Percentiles rank a stretch among this genome's conserved stretches.
phyloP scores from a whole-genome alignment of 306 rosid species.

The Cicer chorassanicum region DNA sequence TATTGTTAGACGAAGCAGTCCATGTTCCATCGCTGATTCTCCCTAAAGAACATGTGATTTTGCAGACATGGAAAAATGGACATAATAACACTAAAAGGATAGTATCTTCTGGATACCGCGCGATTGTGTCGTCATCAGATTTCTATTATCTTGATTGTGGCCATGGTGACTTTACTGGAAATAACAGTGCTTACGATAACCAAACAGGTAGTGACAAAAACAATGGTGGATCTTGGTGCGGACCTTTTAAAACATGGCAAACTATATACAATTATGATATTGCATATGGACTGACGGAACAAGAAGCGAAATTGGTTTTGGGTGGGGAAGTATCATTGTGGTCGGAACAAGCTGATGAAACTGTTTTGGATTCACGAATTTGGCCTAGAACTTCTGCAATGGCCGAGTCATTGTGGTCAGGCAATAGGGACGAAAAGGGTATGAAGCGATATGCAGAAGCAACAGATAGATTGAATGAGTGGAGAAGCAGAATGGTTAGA shows the following conservation, averaged over 20 bases:
- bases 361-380: slow-evolving; percentile 71
- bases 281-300: slow-evolving; percentile 63
- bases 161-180: slow-evolving; percentile 77
- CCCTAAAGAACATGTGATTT: slow-evolving; percentile 67
- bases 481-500: slow-evolving; percentile 77
- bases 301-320: slow-evolving; percentile 75
- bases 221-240: slow-evolving; percentile 90
- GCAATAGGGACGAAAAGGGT: slow-evolving; percentile 69
- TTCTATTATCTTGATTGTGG: slow-evolving; percentile 92
- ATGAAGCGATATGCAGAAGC: slow-evolving; percentile 73
- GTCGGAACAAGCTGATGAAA: slow-evolving; percentile 83
- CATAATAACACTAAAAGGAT: slow-evolving; percentile 69
- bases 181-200: slow-evolving; percentile 55
- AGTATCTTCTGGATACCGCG: slow-evolving; percentile 72
- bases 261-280: slow-evolving; percentile 78
- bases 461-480: slow-evolving; percentile 79
- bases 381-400: slow-evolving; percentile 90
- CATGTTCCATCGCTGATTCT: slow-evolving; percentile 56
- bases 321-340: slow-evolving; percentile 94
- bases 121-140: slow-evolving; percentile 72
- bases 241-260: slow-evolving; percentile 91
- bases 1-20: slow-evolving; percentile 54
- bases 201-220: slow-evolving; percentile 42
- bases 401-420: slow-evolving; percentile 87
- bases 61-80: slow-evolving; percentile 92